Base-by-base conservation (phyloP, 768 basidiomycete species). In the Strobilomyces dryophilus region DNA sequence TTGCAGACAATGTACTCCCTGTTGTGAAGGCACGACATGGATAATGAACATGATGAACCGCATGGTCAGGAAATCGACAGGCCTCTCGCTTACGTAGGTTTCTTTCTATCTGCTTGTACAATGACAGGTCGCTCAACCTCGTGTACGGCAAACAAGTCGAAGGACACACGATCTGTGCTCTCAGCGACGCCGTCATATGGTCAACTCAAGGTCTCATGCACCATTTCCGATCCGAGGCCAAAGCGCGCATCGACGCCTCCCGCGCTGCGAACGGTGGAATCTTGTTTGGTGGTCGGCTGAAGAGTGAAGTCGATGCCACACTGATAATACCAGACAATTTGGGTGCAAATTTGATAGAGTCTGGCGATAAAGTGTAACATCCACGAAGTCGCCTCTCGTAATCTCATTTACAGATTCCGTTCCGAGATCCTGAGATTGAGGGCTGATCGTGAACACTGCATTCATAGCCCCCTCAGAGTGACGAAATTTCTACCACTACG, bases 31-130 rank as follows among this genome's bases (percentile, higher is more conserved):
- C 35, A 98, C 95, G 2, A 97, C 93, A 0, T 98, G 95, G 95
- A 92, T 99, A 90, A 92, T 89, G 83, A 95, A 98, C 73, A 98
- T 98, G 93, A 99, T 99, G 95, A 82, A 92, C 68, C 86, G 95
- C 44, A 83, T 99, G 78, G 92, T 89, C 17, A 89, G 91, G 95
- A 99, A 75, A 98, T 99, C 53, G 95, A 98, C 71, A 98, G 98
- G 95, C 78, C 98, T 14, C 82, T 95, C 27, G 95, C 71, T 98
- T 42, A 98, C 94, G 89, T 92, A 63, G 44, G 52, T 81, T n/a
- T 35, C 76, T 27, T 20, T 20, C 54, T 43, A 37, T 36, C 39
- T 11, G 15, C 15, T 36, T 8, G n/a, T 40, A 52, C 26, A 14
- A 40, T 47, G n/a, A 14, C 21, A 11, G 24, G 6, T 42, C 44